Conservation (phyloP, 306 rosid genomes). For the Ochetophila trinervis region DNA sequence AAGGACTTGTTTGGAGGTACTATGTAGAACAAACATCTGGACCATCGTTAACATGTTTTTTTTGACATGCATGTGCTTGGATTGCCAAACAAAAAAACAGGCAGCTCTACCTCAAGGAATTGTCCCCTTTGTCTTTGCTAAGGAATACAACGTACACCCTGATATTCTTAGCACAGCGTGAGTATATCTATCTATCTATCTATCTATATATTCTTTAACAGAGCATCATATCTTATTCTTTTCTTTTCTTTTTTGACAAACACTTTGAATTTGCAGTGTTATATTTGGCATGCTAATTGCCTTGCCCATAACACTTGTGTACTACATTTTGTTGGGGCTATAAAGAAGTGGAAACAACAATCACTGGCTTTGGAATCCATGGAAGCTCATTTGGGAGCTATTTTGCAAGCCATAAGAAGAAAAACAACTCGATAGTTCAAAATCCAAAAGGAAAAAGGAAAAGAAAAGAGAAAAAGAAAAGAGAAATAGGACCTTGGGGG, state of each 20-base stretch:
- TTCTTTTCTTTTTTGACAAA: background rate
- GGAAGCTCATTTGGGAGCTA: slow-evolving; percentile 19
- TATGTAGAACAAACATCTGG: slow-evolving; percentile 36
- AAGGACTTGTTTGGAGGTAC: slow-evolving; percentile 21
- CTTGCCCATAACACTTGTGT: slow-evolving; percentile 81
- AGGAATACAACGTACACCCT: slow-evolving; percentile 90
- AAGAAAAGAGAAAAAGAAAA: too few relatives aligned
- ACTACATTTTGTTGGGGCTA: slow-evolving; percentile 86
- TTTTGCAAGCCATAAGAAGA: background rate
- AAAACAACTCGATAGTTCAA: slow-evolving; percentile 14
- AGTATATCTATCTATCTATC: background rate
- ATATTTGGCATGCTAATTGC: slow-evolving; percentile 93
- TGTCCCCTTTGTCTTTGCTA: slow-evolving; percentile 96
- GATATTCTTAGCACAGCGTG: slow-evolving; percentile 95
- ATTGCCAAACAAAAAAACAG: slow-evolving; percentile 39
- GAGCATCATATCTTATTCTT: background rate
- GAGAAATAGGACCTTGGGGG: background rate
- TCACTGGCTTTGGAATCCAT: slow-evolving; percentile 28
- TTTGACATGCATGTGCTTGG: slow-evolving; percentile 28
- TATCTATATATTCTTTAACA: background rate
- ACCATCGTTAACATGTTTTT: slow-evolving; percentile 35
- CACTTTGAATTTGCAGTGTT: slow-evolving; percentile 54
- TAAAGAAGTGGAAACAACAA: slow-evolving; percentile 35
- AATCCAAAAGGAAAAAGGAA: slow-evolving; percentile 16
- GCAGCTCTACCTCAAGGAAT: slow-evolving; percentile 99